Base-by-base conservation (phyloP, 2,329 filamentous ascomycete genomes). In the Chaetomiaceae sp. region DNA sequence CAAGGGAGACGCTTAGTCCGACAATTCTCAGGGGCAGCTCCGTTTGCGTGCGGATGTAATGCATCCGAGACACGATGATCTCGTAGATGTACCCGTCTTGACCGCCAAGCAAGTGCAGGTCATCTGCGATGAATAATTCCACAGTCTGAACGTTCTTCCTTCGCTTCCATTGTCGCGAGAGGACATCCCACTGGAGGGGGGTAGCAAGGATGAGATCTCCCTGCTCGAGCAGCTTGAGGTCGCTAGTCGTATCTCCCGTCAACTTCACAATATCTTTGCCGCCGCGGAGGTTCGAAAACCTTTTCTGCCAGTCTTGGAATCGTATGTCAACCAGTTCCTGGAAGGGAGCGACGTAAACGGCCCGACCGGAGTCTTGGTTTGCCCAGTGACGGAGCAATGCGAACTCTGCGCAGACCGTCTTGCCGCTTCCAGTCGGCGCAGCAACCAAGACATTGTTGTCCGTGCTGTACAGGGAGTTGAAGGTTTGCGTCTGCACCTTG, bases 391-490 rank as follows among this genome's bases (percentile, higher is more conserved):
- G 84, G 20, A 98, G 72, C 40, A 98, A 73, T 6, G 93, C 86
- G 67, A 98, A 93, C 64, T 98, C 93, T 2, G 93, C 93, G 62
- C 93, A 97, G 2, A 96, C 83, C 1, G 93, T 97, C 75, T 98
- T 98, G 49, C 93, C 93, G 62, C 88, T 95, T 35, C 93, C 91
- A 8, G 90, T 90, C 1, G 93, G 85, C n/a, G 91, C 85, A 37
- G 88, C 90, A 53, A 98, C 72, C 53, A 98, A 88, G 18, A 96
- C 89, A 59, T 94, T 97, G 58, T 97, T 88, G 62, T 97, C 87
- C 0, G 87, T 86, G 38, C 86, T 84, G 63, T 88, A 97, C 0
- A 98, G 71, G 1, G 90, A 89, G 62, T 95, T 95, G 73, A 97
- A 98, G 0, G 88, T 88, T 64, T 98, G 93, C 0, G 93, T 96